Base-by-base conservation (phyloP, 495 filamentous ascomycete species). In the Pyronema domesticum region DNA sequence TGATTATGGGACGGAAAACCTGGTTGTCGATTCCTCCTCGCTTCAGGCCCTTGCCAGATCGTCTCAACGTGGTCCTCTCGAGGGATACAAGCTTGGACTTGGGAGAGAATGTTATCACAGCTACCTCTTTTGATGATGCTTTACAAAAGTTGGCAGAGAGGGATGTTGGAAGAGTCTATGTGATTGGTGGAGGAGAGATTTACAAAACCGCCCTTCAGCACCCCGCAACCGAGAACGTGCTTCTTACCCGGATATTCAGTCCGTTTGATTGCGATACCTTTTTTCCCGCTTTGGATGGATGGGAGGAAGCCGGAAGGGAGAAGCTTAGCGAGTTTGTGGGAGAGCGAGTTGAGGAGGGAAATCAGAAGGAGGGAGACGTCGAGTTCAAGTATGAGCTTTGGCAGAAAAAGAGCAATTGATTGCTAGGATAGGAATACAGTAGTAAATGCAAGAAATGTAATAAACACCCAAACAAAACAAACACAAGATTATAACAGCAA, bases 1-100 rank as follows among this genome's bases (percentile, higher is more conserved):
- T 98, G 19, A 81, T 98, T 62, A 98, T 98, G 89, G 91, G 91
- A 47, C 84, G 91, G 58, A 95, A 91, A 69, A 95, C 91, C 0
- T 98, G 87, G 80, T 83, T 89, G 30, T 83, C 78, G 44, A 86
- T 98, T 3, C 89, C 89, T 1, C 61, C 68, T 0, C 70, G 69
- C 10, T 83, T 88, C 60, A 75, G 87, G n/a, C 91, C 91, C 34
- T 70, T 98, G 10, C 80, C 75, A 46, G 85, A 76, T 19, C 68
- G 91, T 23, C 67, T 83, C 5, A 96, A 86, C 60, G 75, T 95
- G 8, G 79, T 98, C 46, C 65, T 98, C 49, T 81, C 78, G 36
- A 72, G 82, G 18, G 63, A 71, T 55, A 46, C 58, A 1, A 13
- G 51, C 10, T 5, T 39, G 17, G 37, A 54, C 13, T 17, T 39